Base-by-base conservation (phyloP, 1,284 basidiomycete genomes). In the Sanghuangporus weigelae region DNA sequence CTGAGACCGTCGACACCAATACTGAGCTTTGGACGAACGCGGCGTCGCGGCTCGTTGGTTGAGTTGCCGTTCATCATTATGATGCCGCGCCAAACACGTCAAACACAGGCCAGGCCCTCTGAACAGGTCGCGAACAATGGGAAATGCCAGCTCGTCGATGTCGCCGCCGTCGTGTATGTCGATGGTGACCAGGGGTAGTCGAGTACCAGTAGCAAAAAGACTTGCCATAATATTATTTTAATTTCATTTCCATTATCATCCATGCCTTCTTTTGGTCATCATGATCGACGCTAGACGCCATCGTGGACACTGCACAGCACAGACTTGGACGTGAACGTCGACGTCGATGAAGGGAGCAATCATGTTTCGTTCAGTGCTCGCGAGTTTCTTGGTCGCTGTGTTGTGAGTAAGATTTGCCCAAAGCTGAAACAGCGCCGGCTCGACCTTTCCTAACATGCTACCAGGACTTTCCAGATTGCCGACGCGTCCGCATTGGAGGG, bases 1-100 rank as follows among this genome's bases (percentile, higher is more conserved):
- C 68, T 46, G 26, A 62, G 69, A 55, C 67, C 62, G 40, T 67
- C 67, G 8, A 73, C 71, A 64, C 74, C 68, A 19, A 79, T 68
- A 6, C 75, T 70, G 40, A 78, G 74, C 51, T 73, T 76, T 19
- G 77, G 75, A 26, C 50, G 78, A 76, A 49, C 75, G 73, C 59
- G 71, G 14, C n/a, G 53, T 36, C 70, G 50, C 73, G 73, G 60
- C 73, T 74, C 56, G 49, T 26, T 19, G 19, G 44, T 21, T 36
- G 60, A 54, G 36, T 10, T 48, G 23, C 53, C 57, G 57, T 49
- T 59, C 57, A 59, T 59, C 46, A 21, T 38, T 51, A 51, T 23
- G 14, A 44, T n/a, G 21, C 50, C 50, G 50, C 21, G 23, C 50
- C 50, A 51, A 51, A 35, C 10, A 12, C 44, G 44, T n/a, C 21